A percentile compares a stretch with the other conserved stretches of the same genome.
Evolutionary conservation across 2,329 filamentous ascomycete species (phyloP).

Genomic region (Sclerotinia trifoliorum): DNA sequence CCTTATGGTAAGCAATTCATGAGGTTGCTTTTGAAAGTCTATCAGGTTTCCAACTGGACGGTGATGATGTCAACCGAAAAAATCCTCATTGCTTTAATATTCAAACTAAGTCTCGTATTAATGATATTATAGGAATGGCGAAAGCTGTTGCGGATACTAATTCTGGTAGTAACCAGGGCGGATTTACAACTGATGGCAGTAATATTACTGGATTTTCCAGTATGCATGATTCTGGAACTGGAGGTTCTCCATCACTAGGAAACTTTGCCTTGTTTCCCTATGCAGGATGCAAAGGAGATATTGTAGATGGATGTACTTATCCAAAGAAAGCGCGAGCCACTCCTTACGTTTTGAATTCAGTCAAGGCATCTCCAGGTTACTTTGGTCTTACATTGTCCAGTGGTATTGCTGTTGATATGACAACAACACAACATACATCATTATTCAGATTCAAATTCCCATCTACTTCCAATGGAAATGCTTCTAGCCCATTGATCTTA

Average conservation of each 20-base stretch:
- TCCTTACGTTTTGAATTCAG: slow-evolving; percentile 45
- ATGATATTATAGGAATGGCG: slow-evolving; percentile 41
- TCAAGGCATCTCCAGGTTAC: slow-evolving; percentile 61
- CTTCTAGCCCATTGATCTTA: slow-evolving; percentile 55
- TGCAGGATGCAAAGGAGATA: slow-evolving; percentile 57
- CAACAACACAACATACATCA: slow-evolving; percentile 60
- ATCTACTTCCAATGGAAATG: slow-evolving; percentile 41
- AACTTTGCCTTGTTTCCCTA: slow-evolving; percentile 74
- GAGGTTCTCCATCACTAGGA: slow-evolving; percentile 59
- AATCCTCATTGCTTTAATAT: background rate
- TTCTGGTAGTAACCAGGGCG: slow-evolving; percentile 53
- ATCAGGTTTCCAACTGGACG: background rate
- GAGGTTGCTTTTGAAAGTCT: background rate
- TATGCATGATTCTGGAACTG: slow-evolving; percentile 48
- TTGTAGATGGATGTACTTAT: slow-evolving; percentile 61
- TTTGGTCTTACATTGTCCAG: slow-evolving; percentile 60
- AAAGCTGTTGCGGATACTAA: slow-evolving; percentile 57
- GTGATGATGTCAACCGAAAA: background rate
- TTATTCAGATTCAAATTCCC: slow-evolving; percentile 66
- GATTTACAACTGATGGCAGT: slow-evolving; percentile 51
- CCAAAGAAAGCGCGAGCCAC: slow-evolving; percentile 49
- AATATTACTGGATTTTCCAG: slow-evolving; percentile 38
- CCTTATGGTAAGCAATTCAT: slow-evolving; percentile 46
- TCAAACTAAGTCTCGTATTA: background rate
- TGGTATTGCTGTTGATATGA: slow-evolving; percentile 64